phyloP scores from a whole-genome alignment of 768 basidiomycete species.

The Agaricus subrufescens region DNA sequence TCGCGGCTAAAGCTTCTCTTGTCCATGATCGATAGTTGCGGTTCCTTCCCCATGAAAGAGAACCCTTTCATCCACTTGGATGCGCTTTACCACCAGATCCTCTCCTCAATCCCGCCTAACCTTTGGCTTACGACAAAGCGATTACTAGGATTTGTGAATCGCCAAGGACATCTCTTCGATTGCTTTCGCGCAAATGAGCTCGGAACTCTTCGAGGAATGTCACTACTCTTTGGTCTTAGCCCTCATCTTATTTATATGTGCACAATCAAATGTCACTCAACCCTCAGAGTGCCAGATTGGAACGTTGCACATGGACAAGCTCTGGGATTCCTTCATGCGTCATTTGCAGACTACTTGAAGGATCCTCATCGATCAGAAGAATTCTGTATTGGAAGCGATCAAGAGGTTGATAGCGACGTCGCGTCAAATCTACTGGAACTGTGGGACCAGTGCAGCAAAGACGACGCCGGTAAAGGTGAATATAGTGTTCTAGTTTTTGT shows the following conservation, averaged over 20 bases:
- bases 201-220: background rate
- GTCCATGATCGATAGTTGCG: background rate
- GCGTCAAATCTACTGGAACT: background rate
- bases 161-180: no score
- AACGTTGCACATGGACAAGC: background rate
- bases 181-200: background rate
- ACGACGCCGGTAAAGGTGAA: no score
- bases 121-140: background rate
- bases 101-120: background rate
- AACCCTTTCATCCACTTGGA: background rate
- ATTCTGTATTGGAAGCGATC: no score
- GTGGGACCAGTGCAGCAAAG: no score
- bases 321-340: no score
- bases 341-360: no score
- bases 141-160: background rate
- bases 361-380: no score
- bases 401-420: background rate
- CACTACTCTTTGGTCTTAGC: background rate
- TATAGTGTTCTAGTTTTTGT: no score
- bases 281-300: background rate
- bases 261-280: background rate
- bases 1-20: background rate
- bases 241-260: background rate
- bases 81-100: background rate
- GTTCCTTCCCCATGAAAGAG: background rate